Conservation (phyloP, 495 filamentous ascomycete genomes). For the Penicillium robsamsonii region DNA sequence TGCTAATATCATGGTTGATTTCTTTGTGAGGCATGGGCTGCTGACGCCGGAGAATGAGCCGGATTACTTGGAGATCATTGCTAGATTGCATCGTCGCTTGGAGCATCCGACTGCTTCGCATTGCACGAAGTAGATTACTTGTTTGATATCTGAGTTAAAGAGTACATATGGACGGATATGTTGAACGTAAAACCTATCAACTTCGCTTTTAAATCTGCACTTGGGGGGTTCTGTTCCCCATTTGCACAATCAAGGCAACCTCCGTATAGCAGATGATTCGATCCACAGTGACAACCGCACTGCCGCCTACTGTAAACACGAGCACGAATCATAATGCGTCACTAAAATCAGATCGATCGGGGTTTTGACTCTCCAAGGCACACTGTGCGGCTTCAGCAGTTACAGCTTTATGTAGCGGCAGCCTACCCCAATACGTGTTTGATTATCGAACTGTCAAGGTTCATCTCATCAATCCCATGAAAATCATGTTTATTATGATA, state of each 20-base stretch:
- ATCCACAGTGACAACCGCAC: background rate
- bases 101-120: constrained; percentile 69
- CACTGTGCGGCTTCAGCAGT: background rate
- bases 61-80: constrained; percentile 73
- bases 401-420: background rate
- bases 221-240: background rate
- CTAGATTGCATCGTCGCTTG: constrained; percentile 73
- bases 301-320: background rate
- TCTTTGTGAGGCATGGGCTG: constrained; percentile 85
- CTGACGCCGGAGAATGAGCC: constrained; percentile 79
- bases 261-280: background rate
- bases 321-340: background rate
- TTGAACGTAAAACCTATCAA: background rate
- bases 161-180: constrained; percentile 1
- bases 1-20: constrained; percentile 77
- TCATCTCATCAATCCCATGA: constrained; percentile 11
- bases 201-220: background rate
- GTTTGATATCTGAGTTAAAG: background rate
- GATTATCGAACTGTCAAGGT: background rate
- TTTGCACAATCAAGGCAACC: background rate
- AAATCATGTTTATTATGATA: constrained; percentile 21
- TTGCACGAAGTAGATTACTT: constrained; percentile 16
- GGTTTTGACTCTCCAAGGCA: background rate
- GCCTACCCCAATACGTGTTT: background rate
- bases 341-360: background rate